Base-by-base conservation (phyloP, 352 stramenopile genomes). In the Stramenopiles sp. region DNA sequence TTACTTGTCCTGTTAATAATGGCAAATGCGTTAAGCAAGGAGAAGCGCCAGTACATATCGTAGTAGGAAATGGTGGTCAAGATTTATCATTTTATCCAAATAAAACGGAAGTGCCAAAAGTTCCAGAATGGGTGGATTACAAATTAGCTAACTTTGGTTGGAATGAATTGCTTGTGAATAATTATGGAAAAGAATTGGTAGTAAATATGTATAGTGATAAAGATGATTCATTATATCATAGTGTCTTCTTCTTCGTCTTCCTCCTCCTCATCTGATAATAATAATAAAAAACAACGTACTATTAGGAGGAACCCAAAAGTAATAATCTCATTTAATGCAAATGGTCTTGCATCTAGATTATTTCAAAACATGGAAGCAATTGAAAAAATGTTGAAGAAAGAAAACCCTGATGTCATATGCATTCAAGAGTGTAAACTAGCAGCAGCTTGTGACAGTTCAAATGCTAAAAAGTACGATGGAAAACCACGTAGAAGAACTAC, bases 11-110 rank as follows among this genome's bases (percentile, higher is more conserved):
- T 53, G 30, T 80, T 32, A 31, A 32, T 6, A 80, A 80, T 74
- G 78, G 78, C 1, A 78, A 1, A 6, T 76, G 32, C n/a, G 30
- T 63, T 6, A 30, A 27, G 38, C 31, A 1, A 6, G 63, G 32
- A 6, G 30, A 32, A 31, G 78, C 6, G 1, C 29, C 32, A 29
- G 74, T 80, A 7, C 78, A 80, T 32, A 7, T 31, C 6, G 78
- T 80, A 27, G 79, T 80, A 20, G 78, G 78, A 27, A 80, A 80
- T 78, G 78, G 38, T 4, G 78, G 78, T 27, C 78, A 80, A 78
- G 4, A 43, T 1, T 53, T 80, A 29, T 13, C 33, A 32, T 1
- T 20, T 6, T 80, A 76, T 76, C 31, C 31, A 7, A 13, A 13
- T 53, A 4, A 4, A 13, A 53, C 4, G 13, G 7, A 7, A 1